Evolutionary conservation across 768 basidiomycete genomes (phyloP).

Genomic region (Tulasnella sp.): DNA sequence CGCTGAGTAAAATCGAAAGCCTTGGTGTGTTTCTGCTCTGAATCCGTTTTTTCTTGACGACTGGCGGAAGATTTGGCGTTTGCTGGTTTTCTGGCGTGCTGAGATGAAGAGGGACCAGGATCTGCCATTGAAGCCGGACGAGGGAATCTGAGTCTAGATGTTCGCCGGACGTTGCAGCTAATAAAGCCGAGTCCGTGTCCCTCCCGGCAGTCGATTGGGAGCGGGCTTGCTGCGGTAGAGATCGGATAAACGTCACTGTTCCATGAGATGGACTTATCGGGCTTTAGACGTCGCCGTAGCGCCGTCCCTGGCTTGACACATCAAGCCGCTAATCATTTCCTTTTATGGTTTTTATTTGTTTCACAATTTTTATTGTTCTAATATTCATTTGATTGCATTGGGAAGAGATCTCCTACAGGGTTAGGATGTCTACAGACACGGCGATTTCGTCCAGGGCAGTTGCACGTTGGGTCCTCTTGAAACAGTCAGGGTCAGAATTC

Average conservation of each 20-base stretch:
- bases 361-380: neutral
- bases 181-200: neutral
- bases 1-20: slow-evolving; percentile 79
- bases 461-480: neutral
- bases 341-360: slow-evolving; percentile 1
- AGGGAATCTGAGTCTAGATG: neutral
- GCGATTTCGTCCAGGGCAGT: neutral
- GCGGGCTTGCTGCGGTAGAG: neutral
- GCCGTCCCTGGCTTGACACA: neutral
- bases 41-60: neutral
- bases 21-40: slow-evolving; percentile 22
- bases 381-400: neutral
- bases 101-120: slow-evolving; percentile 3
- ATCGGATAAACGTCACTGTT: neutral
- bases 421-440: neutral
- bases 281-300: neutral
- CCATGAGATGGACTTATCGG: neutral
- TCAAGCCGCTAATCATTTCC: neutral
- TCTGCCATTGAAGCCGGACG: slow-evolving; percentile 5
- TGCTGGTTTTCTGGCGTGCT: neutral
- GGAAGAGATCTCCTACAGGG: neutral
- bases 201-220: neutral
- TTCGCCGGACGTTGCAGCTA: neutral
- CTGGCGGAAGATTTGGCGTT: neutral
- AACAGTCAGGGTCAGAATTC: neutral